Conservation (phyloP, 2,329 filamentous ascomycete species). For the Botryosphaeria agaves region DNA sequence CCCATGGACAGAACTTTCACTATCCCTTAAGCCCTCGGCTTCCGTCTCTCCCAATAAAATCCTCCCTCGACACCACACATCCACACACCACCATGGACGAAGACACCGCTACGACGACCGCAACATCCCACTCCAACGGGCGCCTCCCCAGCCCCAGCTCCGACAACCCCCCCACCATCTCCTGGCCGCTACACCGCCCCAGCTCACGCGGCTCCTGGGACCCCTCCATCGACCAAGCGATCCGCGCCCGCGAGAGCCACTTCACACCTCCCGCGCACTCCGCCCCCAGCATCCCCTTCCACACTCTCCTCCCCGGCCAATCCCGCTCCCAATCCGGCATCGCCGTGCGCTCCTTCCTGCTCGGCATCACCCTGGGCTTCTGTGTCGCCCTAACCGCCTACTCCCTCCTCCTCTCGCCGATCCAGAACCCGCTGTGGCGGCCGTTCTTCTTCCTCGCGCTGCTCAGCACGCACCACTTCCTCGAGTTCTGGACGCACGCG, state of each 20-base stretch:
- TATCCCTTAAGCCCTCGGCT: no score
- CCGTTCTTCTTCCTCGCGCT: conserved; percentile 45
- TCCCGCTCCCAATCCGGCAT: conserved; percentile 29
- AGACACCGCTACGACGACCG: no score
- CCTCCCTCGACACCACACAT: no score
- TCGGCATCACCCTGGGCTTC: conserved; percentile 20
- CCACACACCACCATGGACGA: no score
- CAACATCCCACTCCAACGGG: no score
- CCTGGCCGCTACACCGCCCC: conserved; percentile 2
- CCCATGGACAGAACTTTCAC: no score
- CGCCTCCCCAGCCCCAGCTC: no score
- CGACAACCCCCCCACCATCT: conserved; percentile 1
- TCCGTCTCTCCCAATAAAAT: no score
- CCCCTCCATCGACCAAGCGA: neutral
- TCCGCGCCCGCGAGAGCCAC: conserved; percentile 1
- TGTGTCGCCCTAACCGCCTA: conserved; percentile 13
- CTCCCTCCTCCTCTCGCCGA: conserved; percentile 7
- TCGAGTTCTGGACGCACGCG: conserved; percentile 88
- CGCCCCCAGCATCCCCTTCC: conserved; percentile 8
- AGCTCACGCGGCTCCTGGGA: neutral
- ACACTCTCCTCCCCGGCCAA: conserved; percentile 21
- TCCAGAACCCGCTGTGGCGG: conserved; percentile 33
- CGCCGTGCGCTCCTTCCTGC: conserved; percentile 24
- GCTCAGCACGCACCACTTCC: conserved; percentile 77
- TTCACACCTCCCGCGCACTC: no score